Conservation (phyloP, 345 rosid species). For the Toxicodendron radicans region DNA sequence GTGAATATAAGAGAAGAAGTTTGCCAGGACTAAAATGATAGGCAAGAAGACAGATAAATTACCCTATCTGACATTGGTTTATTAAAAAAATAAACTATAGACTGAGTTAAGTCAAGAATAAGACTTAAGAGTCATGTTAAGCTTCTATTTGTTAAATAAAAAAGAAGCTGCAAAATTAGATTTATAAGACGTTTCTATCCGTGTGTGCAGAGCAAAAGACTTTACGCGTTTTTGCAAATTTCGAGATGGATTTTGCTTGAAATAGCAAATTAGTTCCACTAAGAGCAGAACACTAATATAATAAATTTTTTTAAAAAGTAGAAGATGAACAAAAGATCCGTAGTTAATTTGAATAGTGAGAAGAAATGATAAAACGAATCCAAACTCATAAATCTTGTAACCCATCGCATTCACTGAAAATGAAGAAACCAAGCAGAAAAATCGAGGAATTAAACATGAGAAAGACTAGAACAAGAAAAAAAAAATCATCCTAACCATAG, state of each 20-base stretch:
- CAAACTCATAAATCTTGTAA: not conserved
- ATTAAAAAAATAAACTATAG: not conserved
- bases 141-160: not conserved
- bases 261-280: conserved; percentile 24
- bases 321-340: conserved; percentile 16
- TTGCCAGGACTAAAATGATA: not conserved
- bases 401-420: not conserved
- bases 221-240: conserved; percentile 37
- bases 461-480: not conserved
- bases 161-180: not conserved
- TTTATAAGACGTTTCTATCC: not conserved
- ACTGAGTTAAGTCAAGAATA: not conserved
- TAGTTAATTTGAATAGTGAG: not conserved
- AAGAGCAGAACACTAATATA: conserved; percentile 19
- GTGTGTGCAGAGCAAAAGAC: conserved; percentile 11
- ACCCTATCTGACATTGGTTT: not conserved
- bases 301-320: conserved; percentile 8
- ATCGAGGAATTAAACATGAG: not conserved
- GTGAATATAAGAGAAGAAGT: not conserved
- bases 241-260: conserved; percentile 50
- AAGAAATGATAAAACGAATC: not conserved
- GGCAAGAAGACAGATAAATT: not conserved
- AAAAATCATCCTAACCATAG: not conserved
- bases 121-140: not conserved
- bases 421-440: not conserved